Conservation (phyloP, 2,329 filamentous ascomycete genomes). For the Trichoderma koningii region DNA sequence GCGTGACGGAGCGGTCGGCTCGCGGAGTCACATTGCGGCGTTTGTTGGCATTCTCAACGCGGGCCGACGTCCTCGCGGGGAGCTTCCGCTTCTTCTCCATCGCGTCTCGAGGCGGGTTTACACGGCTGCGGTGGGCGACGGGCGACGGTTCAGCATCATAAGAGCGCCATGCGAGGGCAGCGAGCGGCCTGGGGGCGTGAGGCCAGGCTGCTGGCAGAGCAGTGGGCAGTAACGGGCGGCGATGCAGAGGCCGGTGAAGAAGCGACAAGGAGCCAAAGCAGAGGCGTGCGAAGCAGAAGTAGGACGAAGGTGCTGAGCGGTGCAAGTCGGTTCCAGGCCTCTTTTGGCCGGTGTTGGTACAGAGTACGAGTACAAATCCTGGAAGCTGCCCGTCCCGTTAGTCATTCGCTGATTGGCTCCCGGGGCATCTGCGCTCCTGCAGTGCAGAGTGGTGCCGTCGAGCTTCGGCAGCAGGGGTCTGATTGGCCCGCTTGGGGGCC, state of each 20-base stretch:
- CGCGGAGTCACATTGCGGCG: constrained; percentile 60
- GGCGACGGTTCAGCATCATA: constrained; percentile 36
- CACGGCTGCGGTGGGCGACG: constrained; percentile 27
- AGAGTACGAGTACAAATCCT: constrained; percentile 12
- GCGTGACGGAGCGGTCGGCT: constrained; percentile 54
- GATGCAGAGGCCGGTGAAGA: constrained; percentile 19
- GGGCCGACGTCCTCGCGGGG: constrained; percentile 62
- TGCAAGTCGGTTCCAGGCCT: background rate
- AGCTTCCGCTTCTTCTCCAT: constrained; percentile 70
- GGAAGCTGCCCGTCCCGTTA: constrained; percentile 22
- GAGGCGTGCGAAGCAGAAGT: background rate
- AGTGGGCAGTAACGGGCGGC: background rate
- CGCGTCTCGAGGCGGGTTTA: constrained; percentile 27
- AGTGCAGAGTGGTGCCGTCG: constrained; percentile 1
- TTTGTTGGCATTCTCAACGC: constrained; percentile 61
- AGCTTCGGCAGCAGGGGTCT: constrained; percentile 14
- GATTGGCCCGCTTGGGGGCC: constrained; percentile 23
- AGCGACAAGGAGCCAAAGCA: background rate
- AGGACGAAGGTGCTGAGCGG: background rate
- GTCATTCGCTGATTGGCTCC: background rate
- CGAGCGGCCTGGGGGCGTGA: constrained; percentile 23
- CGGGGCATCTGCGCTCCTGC: constrained; percentile 14
- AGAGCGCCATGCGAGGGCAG: constrained; percentile 35
- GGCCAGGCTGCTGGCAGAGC: constrained; percentile 14
- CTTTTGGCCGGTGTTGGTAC: constrained; percentile 5